Evolutionary conservation across 169 alveolate species (phyloP), one percentile per base, ranked within the genome.

Genomic region (Cryptosporidium xiaoi): DNA sequence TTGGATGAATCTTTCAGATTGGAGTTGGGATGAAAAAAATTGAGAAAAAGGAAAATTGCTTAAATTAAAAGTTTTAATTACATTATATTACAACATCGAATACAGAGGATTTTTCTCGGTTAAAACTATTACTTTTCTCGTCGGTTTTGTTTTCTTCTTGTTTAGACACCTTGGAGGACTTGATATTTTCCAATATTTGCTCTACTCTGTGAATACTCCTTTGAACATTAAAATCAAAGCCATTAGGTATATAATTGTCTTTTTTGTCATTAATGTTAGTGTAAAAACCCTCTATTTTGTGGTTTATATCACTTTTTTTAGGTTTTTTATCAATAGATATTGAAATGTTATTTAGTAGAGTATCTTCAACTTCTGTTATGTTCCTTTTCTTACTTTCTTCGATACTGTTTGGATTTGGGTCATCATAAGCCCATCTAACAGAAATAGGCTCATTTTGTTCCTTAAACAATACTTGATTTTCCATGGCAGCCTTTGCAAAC

Each of bases 401-500:
- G 33, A 77, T 67, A 27, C 82, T 84, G 10, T 64, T 64, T 36
- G 93, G 94, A 56, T 92, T 84, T 1, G 95, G 95, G 89, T 94
- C 96, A 31, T 95, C 96, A 82, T 94, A 90, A 4, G 99, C 99
- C 99, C 99, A 98, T 64, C 94, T 97, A 29, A 98, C 97, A 56
- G 93, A 91, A 10, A 98, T 84, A 15, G 95, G 96, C 51, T 98
- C 99, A 1, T 93, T 90, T 48, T 94, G 91, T 27, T 96, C 96
- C 48, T 92, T 94, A 33, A 94, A 97, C 51, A 97, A 71, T 1
- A 97, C 94, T 71, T 98, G 98, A 65, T 97, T 97, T 46, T 96
- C 94, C 99, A 98, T 97, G 0, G 99, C 99, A 82, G 97, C 99
- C 90, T 97, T 98, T 1, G 99, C 99, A 90, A 97, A 98, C 92